Conservation (phyloP, 805 yeast genomes). For the Saccharomyces cerevisiae region DNA sequence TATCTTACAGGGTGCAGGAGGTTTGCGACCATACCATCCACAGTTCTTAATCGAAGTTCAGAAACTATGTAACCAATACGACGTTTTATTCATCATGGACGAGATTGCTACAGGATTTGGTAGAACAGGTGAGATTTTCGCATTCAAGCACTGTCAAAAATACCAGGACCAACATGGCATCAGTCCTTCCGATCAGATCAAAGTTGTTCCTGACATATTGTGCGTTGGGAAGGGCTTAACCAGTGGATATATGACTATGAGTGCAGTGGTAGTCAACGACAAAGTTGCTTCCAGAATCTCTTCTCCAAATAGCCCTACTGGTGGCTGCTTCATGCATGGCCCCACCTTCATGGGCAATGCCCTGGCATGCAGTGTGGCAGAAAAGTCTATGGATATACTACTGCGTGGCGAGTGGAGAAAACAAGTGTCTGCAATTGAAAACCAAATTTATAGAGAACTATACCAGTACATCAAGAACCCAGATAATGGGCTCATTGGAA, state of each 20-base stretch:
- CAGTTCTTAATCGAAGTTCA: conserved; percentile 28
- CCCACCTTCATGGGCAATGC: conserved; percentile 28
- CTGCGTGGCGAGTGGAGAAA: conserved; percentile 16
- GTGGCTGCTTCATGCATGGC: conserved; percentile 25
- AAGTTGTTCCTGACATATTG: conserved; percentile 21
- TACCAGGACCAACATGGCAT: conserved; percentile 9
- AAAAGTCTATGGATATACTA: conserved; percentile 18
- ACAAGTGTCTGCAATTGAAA: conserved; percentile 15
- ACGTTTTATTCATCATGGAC: conserved; percentile 30
- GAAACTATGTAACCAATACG: conserved; percentile 28
- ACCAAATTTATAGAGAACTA: conserved; percentile 11
- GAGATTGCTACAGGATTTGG: conserved; percentile 34
- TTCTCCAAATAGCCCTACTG: conserved; percentile 10
- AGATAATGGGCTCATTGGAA: conserved; percentile 3
- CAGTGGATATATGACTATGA: conserved; percentile 23
- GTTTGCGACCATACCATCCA: conserved; percentile 31
- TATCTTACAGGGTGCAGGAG: conserved; percentile 36
- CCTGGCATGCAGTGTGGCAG: conserved; percentile 22
- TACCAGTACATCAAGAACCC: conserved; percentile 6
- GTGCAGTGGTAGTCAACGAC: conserved; percentile 18
- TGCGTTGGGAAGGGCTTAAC: conserved; percentile 23
- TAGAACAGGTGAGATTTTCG: conserved; percentile 32
- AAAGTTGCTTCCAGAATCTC: conserved; percentile 16
- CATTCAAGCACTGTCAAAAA: conserved; percentile 28
- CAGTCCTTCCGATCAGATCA: conserved; percentile 8